Evolutionary conservation across 331 rosid species (phyloP).

Genomic region (Cucumis variabilis): DNA sequence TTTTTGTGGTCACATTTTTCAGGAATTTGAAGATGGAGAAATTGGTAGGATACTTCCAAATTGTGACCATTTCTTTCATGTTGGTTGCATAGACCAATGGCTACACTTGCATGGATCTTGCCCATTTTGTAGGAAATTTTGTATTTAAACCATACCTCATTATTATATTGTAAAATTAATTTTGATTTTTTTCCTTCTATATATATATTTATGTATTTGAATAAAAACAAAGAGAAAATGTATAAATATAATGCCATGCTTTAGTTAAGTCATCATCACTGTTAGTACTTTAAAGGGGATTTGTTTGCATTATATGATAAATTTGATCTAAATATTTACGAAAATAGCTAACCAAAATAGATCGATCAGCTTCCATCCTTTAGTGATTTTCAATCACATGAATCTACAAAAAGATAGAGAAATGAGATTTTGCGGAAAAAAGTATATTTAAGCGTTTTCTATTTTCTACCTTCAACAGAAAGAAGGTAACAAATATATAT

Average conservation of each 20-base stretch:
- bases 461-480: no score
- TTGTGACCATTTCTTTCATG: slow-evolving; percentile 33
- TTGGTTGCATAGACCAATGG: slow-evolving; percentile 39
- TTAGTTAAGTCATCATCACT: neutral
- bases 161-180: neutral
- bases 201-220: neutral
- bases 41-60: slow-evolving; percentile 24
- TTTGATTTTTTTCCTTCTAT: neutral
- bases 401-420: no score
- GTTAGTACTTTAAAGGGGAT: neutral
- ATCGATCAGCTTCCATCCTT: no score
- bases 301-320: no score
- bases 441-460: no score
- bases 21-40: slow-evolving; percentile 33
- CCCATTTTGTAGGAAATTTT: slow-evolving; percentile 28
- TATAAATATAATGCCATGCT: neutral
- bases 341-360: no score
- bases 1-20: neutral
- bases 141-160: neutral
- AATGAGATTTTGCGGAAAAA: no score
- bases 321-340: no score
- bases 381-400: no score
- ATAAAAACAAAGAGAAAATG: neutral
- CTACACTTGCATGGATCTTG: slow-evolving; percentile 33
- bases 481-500: no score